Evolutionary conservation across 345 rosid genomes (phyloP).

Genomic region (Jatropha curcas): DNA sequence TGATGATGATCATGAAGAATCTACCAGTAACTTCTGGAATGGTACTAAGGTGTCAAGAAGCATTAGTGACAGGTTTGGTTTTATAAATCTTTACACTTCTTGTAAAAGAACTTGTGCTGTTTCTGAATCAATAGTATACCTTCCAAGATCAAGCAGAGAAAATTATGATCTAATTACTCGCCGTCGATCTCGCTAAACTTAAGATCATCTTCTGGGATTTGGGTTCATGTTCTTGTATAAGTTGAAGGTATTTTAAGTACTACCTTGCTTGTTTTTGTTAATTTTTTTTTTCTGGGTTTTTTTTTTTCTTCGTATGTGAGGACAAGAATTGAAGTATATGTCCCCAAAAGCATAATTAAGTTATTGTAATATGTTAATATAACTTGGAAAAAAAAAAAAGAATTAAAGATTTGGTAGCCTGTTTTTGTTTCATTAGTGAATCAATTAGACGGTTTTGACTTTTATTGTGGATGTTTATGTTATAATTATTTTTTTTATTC

Average conservation of each 20-base stretch:
- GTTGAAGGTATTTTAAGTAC: not conserved
- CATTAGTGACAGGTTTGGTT: slow-evolving; percentile 50
- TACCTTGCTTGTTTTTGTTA: not conserved
- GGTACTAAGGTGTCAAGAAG: slow-evolving; percentile 39
- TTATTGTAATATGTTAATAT: slow-evolving; percentile 13
- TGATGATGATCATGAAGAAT: slow-evolving; percentile 14
- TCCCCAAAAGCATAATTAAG: not conserved
- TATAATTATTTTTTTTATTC: too few species aligned
- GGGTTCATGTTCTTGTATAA: slow-evolving; percentile 3
- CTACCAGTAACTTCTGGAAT: slow-evolving; percentile 9
- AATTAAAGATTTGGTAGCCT: not conserved
- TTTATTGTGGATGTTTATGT: not conserved
- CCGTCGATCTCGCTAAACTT: slow-evolving; percentile 22
- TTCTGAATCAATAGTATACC: slow-evolving; percentile 67
- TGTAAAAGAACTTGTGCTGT: slow-evolving; percentile 67
- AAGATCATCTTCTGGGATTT: not conserved
- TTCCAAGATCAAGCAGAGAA: slow-evolving; percentile 49
- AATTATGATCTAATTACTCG: slow-evolving; percentile 40
- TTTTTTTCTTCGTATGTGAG: not conserved
- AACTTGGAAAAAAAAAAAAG: not conserved
- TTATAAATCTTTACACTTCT: slow-evolving; percentile 56
- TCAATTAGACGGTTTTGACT: not conserved
- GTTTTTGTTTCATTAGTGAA: slow-evolving; percentile 1
- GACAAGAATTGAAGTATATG: not conserved
- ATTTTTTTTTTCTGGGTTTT: not conserved